Base-by-base conservation (phyloP, 2,329 filamentous ascomycete genomes). In the Botrytis sinoallii region DNA sequence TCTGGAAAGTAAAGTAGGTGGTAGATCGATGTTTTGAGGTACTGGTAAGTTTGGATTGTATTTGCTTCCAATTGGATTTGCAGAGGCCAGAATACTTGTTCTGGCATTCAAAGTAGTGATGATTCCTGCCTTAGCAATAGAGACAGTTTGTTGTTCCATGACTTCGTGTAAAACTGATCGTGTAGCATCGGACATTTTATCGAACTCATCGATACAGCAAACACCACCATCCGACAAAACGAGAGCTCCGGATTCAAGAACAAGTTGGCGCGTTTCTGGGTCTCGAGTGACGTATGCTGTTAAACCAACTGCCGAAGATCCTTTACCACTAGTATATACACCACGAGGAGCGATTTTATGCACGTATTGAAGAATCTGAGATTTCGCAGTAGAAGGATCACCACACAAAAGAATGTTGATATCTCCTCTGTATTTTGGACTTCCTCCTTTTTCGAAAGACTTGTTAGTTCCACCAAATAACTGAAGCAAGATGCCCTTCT, bases 381-480 rank as follows among this genome's bases (percentile, higher is more conserved):
- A 99, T 83, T 99, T 99, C 57, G 96, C 88, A 0, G 96, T 99
- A 0, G 95, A 98, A 0, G 96, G 96, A 80, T 99, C 96, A 86
- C 96, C 96, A 80, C 96, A 99, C 52, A 99, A 91, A 61, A 99
- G 88, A 69, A 99, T 89, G 81, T 99, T 99, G 85, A 99, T 98
- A 83, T 99, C 96, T 76, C 96, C 96, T 85, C 96, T 90, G 82
- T 99, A 99, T 79, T 92, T 95, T 10, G 96, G 96, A 80, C 93
- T 97, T 74, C 95, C 96, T 73, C 96, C 96, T 83, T 98, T 98
- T 74, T 97, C 90, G 82, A 99, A 99, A 0, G 93, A 93, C 85
- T 99, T 99, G 86, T 99, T 99, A 48, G 96, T 97, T 73, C 96
- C 96, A 55, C 96, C 95, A 81, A 99, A 99, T 59, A 99, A 89